Evolutionary conservation across 2,329 filamentous ascomycete genomes (phyloP).

Genomic region (Claviceps arundinis): DNA sequence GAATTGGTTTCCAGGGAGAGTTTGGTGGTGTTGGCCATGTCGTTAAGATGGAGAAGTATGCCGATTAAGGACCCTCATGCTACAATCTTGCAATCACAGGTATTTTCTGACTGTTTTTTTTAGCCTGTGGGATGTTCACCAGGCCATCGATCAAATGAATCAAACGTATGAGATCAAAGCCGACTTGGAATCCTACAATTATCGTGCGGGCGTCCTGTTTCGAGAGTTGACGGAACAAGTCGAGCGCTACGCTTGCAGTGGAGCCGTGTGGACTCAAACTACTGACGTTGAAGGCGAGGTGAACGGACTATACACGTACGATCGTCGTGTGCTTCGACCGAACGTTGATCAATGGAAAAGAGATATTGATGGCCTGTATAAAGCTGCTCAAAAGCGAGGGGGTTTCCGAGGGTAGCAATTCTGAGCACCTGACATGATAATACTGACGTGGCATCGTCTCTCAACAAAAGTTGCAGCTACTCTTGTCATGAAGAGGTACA

Average conservation of each 20-base stretch:
- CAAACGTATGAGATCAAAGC: conserved; percentile 54
- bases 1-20: conserved; percentile 58
- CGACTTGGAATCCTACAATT: conserved; percentile 49
- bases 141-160: conserved; percentile 46
- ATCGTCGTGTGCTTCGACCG: conserved; percentile 45
- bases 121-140: conserved; percentile 51
- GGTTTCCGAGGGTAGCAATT: not conserved
- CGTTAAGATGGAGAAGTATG: conserved; percentile 46
- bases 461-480: not conserved
- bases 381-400: conserved; percentile 29
- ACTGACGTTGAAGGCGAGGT: conserved; percentile 64
- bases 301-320: conserved; percentile 58
- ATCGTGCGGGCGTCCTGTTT: conserved; percentile 46
- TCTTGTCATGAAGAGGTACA: no score
- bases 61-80: conserved; percentile 4
- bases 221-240: conserved; percentile 49
- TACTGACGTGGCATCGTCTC: not conserved
- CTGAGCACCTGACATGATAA: not conserved
- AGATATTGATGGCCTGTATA: conserved; percentile 47
- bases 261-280: conserved; percentile 60
- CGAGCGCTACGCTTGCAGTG: conserved; percentile 47
- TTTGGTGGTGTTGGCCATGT: conserved; percentile 59
- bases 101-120: not conserved
- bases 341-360: conserved; percentile 43
- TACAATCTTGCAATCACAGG: not conserved